A percentile compares a stretch with the other conserved stretches of the same genome.
Conservation (phyloP, 768 basidiomycete genomes). For the Lactifluus subvellereus region DNA sequence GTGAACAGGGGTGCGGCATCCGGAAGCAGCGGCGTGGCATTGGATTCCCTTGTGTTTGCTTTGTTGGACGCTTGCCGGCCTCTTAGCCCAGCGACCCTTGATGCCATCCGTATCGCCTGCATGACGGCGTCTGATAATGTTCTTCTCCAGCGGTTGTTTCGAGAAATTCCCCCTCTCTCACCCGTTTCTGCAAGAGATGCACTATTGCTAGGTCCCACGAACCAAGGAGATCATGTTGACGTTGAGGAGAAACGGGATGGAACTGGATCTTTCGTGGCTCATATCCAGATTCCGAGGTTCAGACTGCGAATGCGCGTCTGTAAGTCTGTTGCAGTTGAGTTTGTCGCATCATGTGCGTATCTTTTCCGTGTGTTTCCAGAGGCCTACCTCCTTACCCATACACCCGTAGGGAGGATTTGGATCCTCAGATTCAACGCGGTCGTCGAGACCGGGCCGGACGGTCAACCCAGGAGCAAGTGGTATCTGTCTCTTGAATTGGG, state of each 20-base stretch:
- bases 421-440: constrained; percentile 39
- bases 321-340: constrained; percentile 52
- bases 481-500: constrained; percentile 47
- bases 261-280: constrained; percentile 46
- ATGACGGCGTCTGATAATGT: constrained; percentile 53
- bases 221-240: constrained; percentile 49
- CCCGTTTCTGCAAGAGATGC: constrained; percentile 50
- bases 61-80: constrained; percentile 42
- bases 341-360: constrained; percentile 52
- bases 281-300: constrained; percentile 51
- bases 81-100: constrained; percentile 29
- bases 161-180: constrained; percentile 43
- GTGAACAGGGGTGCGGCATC: constrained; percentile 40
- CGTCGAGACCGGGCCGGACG: neutral
- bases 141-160: constrained; percentile 54
- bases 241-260: constrained; percentile 38
- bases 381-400: neutral
- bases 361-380: neutral
- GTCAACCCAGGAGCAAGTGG: constrained; percentile 36
- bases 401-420: constrained; percentile 49
- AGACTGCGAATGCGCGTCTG: constrained; percentile 65
- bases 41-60: constrained; percentile 39
- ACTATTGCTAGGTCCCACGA: constrained; percentile 33
- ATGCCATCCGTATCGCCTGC: constrained; percentile 60
- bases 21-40: constrained; percentile 25